Base-by-base conservation (phyloP, 129 eudicot genomes). In the Ambrosia trifida region DNA sequence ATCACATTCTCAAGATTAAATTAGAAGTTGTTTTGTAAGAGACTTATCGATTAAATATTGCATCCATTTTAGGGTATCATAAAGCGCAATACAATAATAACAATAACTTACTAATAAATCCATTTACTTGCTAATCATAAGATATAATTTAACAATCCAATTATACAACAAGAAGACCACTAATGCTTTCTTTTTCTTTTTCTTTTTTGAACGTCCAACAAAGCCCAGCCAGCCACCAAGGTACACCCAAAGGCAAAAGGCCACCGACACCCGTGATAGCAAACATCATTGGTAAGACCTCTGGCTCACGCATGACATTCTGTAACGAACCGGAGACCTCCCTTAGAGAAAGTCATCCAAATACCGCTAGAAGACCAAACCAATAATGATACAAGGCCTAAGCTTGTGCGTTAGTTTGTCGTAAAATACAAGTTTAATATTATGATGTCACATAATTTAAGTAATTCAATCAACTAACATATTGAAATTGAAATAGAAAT, bases 321-420 rank as follows among this genome's bases (percentile, higher is more conserved):
- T 24, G 28, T 24, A 24, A 24, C 28, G 28, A 24, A 24, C 28
- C 28, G 28, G 1, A 24, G 28, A 24, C 28, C 28, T 24, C 28
- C 28, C 28, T 24, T 24, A 24, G 28, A 24, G 28, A 24, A 24
- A 24, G 28, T 24, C 28, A 24, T 24, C 28, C 28, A 24, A 1
- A 24, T 24, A 24, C 28, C 28, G 1, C 28, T 24, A 24, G 28
- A 24, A 24, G 1, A 24, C 28, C 1, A 7, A 32, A 53, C 60
- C 31, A 53, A 53, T 2, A 18, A 53, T 19, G 16, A 13, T 53
- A 53, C 60, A 53, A 53, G 60, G 60, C 60, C 60, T 53, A 53
- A 10, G 60, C 4, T 53, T 19, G 32, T 8, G 19, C 31, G 11
- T 7, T 52, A 52, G 13, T 18, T 18, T 52, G 59, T 9, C 31